Percentiles rank a stretch among this genome's conserved stretches.
Evolutionary conservation across 768 basidiomycete genomes (phyloP).

Genomic region (Fomitopsis serialis): DNA sequence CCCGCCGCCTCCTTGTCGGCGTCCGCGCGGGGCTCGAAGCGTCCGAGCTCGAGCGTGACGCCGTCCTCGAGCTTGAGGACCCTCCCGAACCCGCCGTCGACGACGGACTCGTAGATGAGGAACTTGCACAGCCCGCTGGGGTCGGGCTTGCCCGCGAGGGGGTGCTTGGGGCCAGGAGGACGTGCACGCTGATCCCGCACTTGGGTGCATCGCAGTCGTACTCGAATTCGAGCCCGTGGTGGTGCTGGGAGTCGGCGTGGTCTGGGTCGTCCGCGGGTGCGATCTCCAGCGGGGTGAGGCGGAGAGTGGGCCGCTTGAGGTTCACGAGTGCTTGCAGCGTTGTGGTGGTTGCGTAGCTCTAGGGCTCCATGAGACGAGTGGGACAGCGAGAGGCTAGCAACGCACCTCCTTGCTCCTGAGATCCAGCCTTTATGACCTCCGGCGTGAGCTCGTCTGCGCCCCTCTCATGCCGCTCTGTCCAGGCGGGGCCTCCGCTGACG

Average conservation of each 20-base stretch:
- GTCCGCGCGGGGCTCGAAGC: constrained; percentile 46
- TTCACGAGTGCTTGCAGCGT: constrained; percentile 94
- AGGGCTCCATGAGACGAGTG: neutral
- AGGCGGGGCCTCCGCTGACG: constrained; percentile 59
- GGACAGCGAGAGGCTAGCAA: constrained; percentile 1
- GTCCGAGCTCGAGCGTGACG: constrained; percentile 73
- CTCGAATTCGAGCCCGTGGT: constrained; percentile 83
- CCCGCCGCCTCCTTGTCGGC: constrained; percentile 8
- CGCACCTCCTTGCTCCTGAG: constrained; percentile 83
- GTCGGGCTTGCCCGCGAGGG: constrained; percentile 35
- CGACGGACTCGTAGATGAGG: constrained; percentile 56
- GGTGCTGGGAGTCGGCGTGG: constrained; percentile 45
- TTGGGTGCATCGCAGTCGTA: constrained; percentile 90
- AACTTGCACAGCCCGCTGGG: constrained; percentile 34
- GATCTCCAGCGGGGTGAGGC: constrained; percentile 58
- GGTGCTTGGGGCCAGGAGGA: constrained; percentile 62
- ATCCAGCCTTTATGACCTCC: constrained; percentile 83
- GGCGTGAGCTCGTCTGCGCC: constrained; percentile 71
- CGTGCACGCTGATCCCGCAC: constrained; percentile 74
- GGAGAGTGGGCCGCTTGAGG: constrained; percentile 84
- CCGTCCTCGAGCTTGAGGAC: constrained; percentile 70
- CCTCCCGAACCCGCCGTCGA: constrained; percentile 81
- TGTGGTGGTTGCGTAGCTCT: constrained; percentile 83
- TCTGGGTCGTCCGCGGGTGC: constrained; percentile 38
- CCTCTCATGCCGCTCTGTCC: constrained; percentile 66